Conservation (phyloP, 2,329 filamentous ascomycete species). For the Fusarium siculi region DNA sequence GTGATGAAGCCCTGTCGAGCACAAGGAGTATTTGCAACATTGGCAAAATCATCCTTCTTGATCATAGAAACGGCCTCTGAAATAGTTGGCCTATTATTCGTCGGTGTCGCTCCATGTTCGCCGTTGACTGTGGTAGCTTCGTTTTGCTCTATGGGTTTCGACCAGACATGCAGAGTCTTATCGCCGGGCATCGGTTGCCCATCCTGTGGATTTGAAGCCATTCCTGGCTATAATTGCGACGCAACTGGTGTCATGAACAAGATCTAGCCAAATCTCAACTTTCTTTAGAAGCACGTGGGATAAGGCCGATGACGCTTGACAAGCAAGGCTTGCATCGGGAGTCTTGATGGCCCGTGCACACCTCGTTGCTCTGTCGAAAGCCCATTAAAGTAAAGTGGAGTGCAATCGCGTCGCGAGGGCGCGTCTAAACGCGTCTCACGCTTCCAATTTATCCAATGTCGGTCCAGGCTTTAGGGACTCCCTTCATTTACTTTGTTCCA, state of each 20-base stretch:
- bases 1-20: slow-evolving; percentile 83
- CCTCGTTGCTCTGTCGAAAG: slow-evolving; percentile 31
- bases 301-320: slow-evolving; percentile 43
- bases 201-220: slow-evolving; percentile 48
- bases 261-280: slow-evolving; percentile 25
- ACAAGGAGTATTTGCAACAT: slow-evolving; percentile 83
- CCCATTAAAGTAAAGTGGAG: slow-evolving; percentile 49
- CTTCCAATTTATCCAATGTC: slow-evolving; percentile 41
- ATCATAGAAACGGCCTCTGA: slow-evolving; percentile 74
- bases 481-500: slow-evolving; percentile 36
- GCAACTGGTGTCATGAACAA: slow-evolving; percentile 43
- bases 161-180: slow-evolving; percentile 52
- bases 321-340: slow-evolving; percentile 28
- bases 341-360: slow-evolving; percentile 37
- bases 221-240: slow-evolving; percentile 48
- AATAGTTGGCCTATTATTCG: slow-evolving; percentile 54
- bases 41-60: slow-evolving; percentile 74
- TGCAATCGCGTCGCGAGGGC: slow-evolving; percentile 44
- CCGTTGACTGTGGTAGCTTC: slow-evolving; percentile 29
- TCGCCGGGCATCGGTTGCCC: slow-evolving; percentile 40
- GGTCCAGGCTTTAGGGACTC: slow-evolving; percentile 38
- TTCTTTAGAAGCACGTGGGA: slow-evolving; percentile 36
- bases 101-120: slow-evolving; percentile 33
- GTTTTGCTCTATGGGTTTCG: slow-evolving; percentile 47
- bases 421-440: slow-evolving; percentile 49